These are phyloP conservation scores for Aspergillus spinulosporus DNA, from an alignment of 2,329 filamentous ascomycete genomes.

Conservation along the genomic window DNA sequence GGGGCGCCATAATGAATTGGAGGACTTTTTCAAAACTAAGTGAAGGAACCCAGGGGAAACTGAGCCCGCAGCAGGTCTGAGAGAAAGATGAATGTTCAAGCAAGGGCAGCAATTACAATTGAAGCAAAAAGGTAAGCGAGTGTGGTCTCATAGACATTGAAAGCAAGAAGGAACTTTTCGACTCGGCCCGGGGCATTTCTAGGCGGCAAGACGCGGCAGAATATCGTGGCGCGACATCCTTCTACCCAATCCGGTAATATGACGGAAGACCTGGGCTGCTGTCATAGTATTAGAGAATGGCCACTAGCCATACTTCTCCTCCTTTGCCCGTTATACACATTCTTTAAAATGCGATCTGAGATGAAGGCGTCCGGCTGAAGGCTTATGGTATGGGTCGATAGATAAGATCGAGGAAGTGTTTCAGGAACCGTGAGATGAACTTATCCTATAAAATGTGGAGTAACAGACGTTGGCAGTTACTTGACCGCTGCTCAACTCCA, in stretches of 20 bases:
- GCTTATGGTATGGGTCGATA: neutral
- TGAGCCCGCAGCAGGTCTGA: neutral
- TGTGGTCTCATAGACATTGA: slow-evolving; percentile 10
- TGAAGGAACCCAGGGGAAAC: slow-evolving; percentile 4
- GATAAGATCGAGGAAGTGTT: neutral
- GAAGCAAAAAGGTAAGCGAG: slow-evolving; percentile 1
- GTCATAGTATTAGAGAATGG: neutral
- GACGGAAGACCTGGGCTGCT: neutral
- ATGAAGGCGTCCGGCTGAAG: neutral
- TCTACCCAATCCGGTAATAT: slow-evolving; percentile 23
- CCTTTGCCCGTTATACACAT: neutral
- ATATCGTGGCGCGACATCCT: slow-evolving; percentile 30
- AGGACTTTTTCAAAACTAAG: slow-evolving; percentile 11
- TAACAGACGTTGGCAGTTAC: neutral
- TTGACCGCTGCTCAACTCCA: neutral
- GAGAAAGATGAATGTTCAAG: neutral
- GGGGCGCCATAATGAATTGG: slow-evolving; percentile 44
- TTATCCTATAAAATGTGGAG: slow-evolving; percentile 7
- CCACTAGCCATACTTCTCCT: neutral
- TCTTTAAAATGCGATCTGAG: neutral
- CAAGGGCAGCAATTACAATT: slow-evolving; percentile 11
- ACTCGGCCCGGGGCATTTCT: slow-evolving; percentile 18
- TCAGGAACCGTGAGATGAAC: slow-evolving; percentile 5
- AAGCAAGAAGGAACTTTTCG: slow-evolving; percentile 21
- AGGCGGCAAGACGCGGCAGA: slow-evolving; percentile 37